Conservation (phyloP, 805 yeast genomes). For the Starmerella ratchasimensis region DNA sequence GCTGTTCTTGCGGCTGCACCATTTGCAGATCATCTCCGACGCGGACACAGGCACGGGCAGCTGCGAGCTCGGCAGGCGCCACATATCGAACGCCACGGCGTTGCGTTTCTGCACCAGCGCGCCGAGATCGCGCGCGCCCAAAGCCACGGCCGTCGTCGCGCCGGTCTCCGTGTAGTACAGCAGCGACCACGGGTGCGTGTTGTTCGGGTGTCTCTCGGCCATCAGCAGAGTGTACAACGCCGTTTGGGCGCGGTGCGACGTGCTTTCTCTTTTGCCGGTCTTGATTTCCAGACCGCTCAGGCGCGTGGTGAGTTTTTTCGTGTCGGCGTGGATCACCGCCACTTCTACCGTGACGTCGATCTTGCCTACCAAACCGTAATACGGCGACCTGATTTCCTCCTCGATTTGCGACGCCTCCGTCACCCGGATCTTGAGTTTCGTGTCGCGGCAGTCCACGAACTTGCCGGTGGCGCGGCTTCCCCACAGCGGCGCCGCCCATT, state of each 20-base stretch:
- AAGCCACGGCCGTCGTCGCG: slow-evolving; percentile 41
- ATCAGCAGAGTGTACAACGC: slow-evolving; percentile 65
- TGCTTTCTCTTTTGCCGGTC: slow-evolving; percentile 53
- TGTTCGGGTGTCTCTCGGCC: slow-evolving; percentile 57
- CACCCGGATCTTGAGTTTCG: slow-evolving; percentile 33
- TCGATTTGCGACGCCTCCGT: slow-evolving; percentile 50
- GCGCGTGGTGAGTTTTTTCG: slow-evolving; percentile 7
- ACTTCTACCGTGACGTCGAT: slow-evolving; percentile 79
- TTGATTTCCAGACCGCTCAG: slow-evolving; percentile 80
- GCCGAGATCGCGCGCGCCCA: slow-evolving; percentile 43
- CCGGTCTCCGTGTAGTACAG: slow-evolving; percentile 59
- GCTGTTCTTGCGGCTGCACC: slow-evolving; percentile 20
- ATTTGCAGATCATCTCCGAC: slow-evolving; percentile 28
- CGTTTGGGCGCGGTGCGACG: slow-evolving; percentile 75
- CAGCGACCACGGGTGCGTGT: slow-evolving; percentile 49
- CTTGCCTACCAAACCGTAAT: slow-evolving; percentile 76
- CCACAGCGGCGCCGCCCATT: slow-evolving; percentile 23
- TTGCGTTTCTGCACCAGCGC: slow-evolving; percentile 63
- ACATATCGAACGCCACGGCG: slow-evolving; percentile 44
- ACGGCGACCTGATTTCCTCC: slow-evolving; percentile 84
- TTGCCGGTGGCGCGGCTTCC: slow-evolving; percentile 29
- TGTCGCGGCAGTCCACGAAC: slow-evolving; percentile 1
- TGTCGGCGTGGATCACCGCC: not conserved
- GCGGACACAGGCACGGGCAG: slow-evolving; percentile 12
- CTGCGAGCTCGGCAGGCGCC: slow-evolving; percentile 15